Conservation (phyloP, 73 alveolate species). For the Paramecium primaurelia region DNA sequence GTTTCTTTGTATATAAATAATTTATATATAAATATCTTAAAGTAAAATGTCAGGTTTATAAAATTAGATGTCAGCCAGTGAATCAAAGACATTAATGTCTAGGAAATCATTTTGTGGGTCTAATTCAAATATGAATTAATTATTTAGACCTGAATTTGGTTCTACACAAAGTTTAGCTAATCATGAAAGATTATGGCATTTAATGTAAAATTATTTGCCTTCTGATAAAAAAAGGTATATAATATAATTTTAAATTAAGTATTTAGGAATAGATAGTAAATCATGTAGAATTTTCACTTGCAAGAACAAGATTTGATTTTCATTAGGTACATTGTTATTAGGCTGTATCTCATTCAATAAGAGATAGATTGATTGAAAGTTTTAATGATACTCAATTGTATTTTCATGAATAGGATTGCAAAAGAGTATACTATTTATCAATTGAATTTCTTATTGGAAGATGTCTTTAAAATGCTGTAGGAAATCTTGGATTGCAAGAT, state of each 20-base stretch:
- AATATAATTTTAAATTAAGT: constrained; percentile 35
- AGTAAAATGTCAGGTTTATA: not conserved
- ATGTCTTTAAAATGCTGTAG: constrained; percentile 94
- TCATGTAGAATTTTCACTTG: constrained; percentile 60
- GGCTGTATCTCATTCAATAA: constrained; percentile 86
- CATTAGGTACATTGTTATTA: constrained; percentile 55
- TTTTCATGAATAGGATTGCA: constrained; percentile 70
- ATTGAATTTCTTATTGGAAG: constrained; percentile 98
- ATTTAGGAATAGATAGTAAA: constrained; percentile 50
- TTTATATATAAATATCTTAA: not conserved
- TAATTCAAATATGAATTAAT: constrained; percentile 7
- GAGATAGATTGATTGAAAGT: constrained; percentile 95
- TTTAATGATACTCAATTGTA: constrained; percentile 89
- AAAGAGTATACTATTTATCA: constrained; percentile 93
- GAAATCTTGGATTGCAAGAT: constrained; percentile 89
- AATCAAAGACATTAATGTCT: constrained; percentile 1
- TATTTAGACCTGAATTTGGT: constrained; percentile 41
- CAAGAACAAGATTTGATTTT: constrained; percentile 63
- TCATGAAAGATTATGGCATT: constrained; percentile 18
- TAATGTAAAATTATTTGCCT: constrained; percentile 24
- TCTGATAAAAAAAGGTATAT: constrained; percentile 36
- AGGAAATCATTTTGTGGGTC: constrained; percentile 48
- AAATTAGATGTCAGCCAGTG: not conserved
- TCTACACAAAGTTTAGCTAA: constrained; percentile 33
- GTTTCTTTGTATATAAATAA: not conserved